Conservation (phyloP, 441 rosid genomes). For the Syzygium syzygioides region DNA sequence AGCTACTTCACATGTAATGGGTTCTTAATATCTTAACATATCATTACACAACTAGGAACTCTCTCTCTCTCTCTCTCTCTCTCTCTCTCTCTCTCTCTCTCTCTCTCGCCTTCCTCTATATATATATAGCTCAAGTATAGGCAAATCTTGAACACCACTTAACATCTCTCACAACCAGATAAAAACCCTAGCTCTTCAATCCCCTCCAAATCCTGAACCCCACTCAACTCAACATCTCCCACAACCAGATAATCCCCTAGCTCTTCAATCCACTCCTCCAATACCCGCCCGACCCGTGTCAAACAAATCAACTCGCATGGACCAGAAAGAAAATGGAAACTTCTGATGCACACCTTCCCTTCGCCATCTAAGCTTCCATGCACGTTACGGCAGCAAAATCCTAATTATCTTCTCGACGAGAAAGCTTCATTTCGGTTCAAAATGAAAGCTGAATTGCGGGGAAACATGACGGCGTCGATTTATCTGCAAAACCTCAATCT, state of each 20-base stretch:
- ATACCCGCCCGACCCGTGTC: slow-evolving; percentile 16
- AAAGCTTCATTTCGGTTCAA: background rate
- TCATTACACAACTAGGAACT: slow-evolving; percentile 2
- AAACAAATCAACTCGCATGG: background rate
- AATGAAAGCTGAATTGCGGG: slow-evolving; percentile 43
- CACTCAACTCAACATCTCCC: background rate
- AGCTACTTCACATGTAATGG: background rate
- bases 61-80: slow-evolving; percentile 15
- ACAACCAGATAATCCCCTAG: slow-evolving; percentile 18
- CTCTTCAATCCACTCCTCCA: background rate
- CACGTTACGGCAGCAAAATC: slow-evolving; percentile 18
- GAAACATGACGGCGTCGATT: slow-evolving; percentile 23
- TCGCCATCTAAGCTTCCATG: background rate
- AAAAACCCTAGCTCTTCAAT: slow-evolving; percentile 26
- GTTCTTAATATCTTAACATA: background rate
- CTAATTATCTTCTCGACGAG: background rate
- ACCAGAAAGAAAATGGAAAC: background rate
- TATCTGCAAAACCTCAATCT: slow-evolving; percentile 29
- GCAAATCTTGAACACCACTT: background rate
- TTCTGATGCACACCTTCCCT: background rate
- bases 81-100: slow-evolving; percentile 10
- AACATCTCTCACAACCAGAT: background rate
- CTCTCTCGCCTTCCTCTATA: background rate
- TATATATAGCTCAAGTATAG: background rate
- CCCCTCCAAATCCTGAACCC: background rate